Percentiles rank a stretch among this genome's conserved stretches.
Conservation (phyloP, 163 green algal genomes). For the Volvox carteri region DNA sequence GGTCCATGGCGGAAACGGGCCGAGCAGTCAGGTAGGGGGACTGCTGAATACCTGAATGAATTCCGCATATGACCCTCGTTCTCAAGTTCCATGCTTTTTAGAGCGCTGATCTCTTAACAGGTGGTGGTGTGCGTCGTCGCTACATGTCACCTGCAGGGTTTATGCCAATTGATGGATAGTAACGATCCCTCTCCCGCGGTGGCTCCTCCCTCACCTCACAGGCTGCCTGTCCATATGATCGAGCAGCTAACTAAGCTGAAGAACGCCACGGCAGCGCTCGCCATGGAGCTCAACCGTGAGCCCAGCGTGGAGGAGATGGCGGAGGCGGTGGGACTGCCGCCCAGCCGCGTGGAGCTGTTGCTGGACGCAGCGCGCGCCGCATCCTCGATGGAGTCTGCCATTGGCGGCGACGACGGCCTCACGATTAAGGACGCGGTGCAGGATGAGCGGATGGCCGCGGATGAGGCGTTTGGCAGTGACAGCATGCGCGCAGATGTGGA, state of each 20-base stretch:
- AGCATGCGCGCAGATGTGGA: constrained; percentile 83
- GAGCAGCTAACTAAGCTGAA: constrained; percentile 82
- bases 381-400: constrained; percentile 64
- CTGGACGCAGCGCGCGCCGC: constrained; percentile 8
- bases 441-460: constrained; percentile 58
- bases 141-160: no score
- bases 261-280: constrained; percentile 60
- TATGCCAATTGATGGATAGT: no score
- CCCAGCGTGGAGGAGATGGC: constrained; percentile 75
- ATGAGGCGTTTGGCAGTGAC: constrained; percentile 62
- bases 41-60: no score
- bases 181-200: no score
- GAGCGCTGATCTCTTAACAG: no score
- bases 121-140: no score
- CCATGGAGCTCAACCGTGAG: constrained; percentile 59
- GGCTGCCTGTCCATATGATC: constrained; percentile 88
- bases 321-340: constrained; percentile 11
- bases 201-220: constrained; percentile 45
- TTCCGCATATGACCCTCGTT: no score
- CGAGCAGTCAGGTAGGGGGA: constrained; percentile 78
- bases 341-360: constrained; percentile 42
- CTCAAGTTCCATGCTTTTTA: no score
- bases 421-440: constrained; percentile 70
- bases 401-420: constrained; percentile 53
- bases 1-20: constrained; percentile 78